phyloP scores from a whole-genome alignment of 352 stramenopile species.

The Globisporangium radiosum region DNA sequence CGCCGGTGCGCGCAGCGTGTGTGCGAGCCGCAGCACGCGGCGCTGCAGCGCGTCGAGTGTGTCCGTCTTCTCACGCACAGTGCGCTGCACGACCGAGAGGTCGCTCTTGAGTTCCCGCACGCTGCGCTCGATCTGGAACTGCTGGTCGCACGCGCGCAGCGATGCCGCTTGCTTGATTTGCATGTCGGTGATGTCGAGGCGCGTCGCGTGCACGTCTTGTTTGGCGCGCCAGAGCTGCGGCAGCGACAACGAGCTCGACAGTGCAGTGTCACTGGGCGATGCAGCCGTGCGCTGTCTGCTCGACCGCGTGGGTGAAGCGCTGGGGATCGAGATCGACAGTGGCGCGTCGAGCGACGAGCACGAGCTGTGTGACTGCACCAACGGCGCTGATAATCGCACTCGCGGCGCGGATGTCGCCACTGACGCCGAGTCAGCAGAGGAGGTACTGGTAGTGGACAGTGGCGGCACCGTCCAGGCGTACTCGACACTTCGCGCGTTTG shows the following conservation, averaged over 20 bases:
- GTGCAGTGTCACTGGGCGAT: too few species aligned
- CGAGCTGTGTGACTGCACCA: background rate
- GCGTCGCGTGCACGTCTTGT: slow-evolving; percentile 37
- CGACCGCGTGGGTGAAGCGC: background rate
- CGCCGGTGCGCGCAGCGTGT: slow-evolving; percentile 17
- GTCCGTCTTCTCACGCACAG: slow-evolving; percentile 40
- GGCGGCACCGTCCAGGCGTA: background rate
- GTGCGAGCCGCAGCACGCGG: slow-evolving; percentile 38
- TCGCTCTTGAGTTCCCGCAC: slow-evolving; percentile 42
- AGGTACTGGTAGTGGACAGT: too few species aligned
- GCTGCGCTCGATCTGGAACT: slow-evolving; percentile 47
- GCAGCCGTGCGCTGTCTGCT: too few species aligned
- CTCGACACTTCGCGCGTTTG: background rate
- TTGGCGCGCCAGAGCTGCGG: slow-evolving; percentile 29
- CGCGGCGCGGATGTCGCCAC: background rate
- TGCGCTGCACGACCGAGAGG: slow-evolving; percentile 26
- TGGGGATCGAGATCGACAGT: slow-evolving; percentile 6
- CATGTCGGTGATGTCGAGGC: slow-evolving; percentile 47
- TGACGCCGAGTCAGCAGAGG: too few species aligned
- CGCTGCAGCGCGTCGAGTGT: slow-evolving; percentile 40
- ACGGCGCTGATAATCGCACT: background rate
- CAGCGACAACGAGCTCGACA: slow-evolving; percentile 14
- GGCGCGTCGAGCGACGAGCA: background rate
- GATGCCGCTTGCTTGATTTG: slow-evolving; percentile 34
- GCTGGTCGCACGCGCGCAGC: slow-evolving; percentile 42